Evolutionary conservation across 345 rosid genomes (phyloP), one percentile per base, ranked within the genome.

Genomic region (Hevea brasiliensis): DNA sequence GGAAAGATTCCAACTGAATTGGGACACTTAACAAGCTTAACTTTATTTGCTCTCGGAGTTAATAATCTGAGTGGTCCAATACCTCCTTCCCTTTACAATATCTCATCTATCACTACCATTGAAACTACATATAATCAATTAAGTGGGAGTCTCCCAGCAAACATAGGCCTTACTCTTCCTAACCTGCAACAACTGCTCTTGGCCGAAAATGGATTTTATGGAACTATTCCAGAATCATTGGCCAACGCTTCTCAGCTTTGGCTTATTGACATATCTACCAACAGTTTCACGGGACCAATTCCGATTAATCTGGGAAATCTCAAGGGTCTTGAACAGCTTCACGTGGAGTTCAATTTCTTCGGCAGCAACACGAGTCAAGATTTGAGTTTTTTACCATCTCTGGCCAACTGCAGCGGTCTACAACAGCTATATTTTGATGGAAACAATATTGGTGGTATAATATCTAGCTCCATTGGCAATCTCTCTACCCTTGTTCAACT

Each of bases 381-480:
- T 48, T n/a, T 83, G 10, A 56, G 51, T 18, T 77, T 80, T 41
- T 2, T 80, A 0, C 45, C 12, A 47, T 42, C 72, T 51, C 21
- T 70, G 15, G 44, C 21, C 21, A 79, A 76, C 10, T 65, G 54
- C 32, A 76, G 37, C 21, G 60, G n/a, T 9, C 59, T 79, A 11
- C 0, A 44, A 47, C 0, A 0, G 0, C 0, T 78, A 11, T 0
- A 0, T 18, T 6, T 75, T 4, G 0, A 0, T 32, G 0, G 0
- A 0, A 82, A 73, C 50, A 50, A 67, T 53, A 76, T 82, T 32
- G 57, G 71, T 32, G 79, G 79, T 5, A 8, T 1, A 13, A 7
- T 73, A 1, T 71, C 80, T 0, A 13, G 24, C 0, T 9, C 32
- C 7, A 7, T 79, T 5, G 55, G 42, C 54, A 79, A 79, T 63